phyloP scores from a whole-genome alignment of 495 filamentous ascomycete genomes.

The Astrothelium subdiscretum region DNA sequence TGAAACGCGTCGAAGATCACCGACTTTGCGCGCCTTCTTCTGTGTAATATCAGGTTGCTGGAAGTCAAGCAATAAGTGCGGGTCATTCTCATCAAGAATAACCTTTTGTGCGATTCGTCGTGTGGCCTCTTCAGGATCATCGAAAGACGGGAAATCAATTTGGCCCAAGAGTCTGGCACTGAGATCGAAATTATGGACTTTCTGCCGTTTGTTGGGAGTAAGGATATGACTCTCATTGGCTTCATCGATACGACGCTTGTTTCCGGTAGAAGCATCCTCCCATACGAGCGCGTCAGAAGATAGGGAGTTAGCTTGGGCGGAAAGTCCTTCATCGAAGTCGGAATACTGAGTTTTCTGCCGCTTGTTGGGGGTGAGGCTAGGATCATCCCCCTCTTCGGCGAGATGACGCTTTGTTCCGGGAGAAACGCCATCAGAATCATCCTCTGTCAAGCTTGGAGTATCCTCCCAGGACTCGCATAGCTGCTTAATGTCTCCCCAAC shows the following conservation, averaged over 20 bases:
- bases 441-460: not conserved
- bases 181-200: not conserved
- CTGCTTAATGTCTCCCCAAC: slow-evolving; percentile 61
- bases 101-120: slow-evolving; percentile 61
- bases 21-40: slow-evolving; percentile 25
- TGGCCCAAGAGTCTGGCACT: slow-evolving; percentile 33
- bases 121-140: slow-evolving; percentile 51
- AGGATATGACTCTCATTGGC: slow-evolving; percentile 20
- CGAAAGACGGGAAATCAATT: slow-evolving; percentile 41
- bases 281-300: too few relatives aligned
- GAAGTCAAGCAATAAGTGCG: slow-evolving; percentile 67
- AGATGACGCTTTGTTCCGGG: not conserved
- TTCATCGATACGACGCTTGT: not conserved
- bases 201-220: slow-evolving; percentile 16
- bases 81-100: slow-evolving; percentile 81
- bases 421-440: not conserved
- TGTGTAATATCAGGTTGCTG: slow-evolving; percentile 29
- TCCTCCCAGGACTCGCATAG: slow-evolving; percentile 71
- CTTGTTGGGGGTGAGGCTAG: slow-evolving; percentile 31
- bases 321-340: too few relatives aligned
- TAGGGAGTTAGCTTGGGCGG: too few relatives aligned
- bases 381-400: slow-evolving; percentile 25
- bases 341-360: slow-evolving; percentile 20
- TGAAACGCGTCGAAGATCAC: slow-evolving; percentile 40
- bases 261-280: not conserved